Evolutionary conservation across 228 moss, liverwort and hornwort species (phyloP).

Genomic region (Sphagnum magellanicum): DNA sequence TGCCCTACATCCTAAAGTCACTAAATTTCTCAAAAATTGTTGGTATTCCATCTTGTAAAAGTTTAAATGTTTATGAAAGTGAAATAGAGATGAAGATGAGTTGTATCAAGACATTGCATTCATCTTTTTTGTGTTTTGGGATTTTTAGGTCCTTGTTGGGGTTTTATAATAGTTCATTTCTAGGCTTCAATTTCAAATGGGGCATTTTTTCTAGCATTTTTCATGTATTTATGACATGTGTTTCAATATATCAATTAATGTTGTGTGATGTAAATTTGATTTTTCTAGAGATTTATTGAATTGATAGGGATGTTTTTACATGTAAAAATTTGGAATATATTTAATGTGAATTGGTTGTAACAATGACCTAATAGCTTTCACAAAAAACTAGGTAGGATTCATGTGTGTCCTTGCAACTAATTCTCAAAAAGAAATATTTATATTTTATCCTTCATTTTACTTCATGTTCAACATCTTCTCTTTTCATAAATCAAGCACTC

Average conservation of each 20-base stretch:
- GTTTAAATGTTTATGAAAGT: no score
- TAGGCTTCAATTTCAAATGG: slow-evolving; percentile 99
- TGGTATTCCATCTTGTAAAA: no score
- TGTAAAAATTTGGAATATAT: slow-evolving; percentile 96
- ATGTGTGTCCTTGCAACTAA: background rate
- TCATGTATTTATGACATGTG: background rate
- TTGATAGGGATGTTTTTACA: background rate
- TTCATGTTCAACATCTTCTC: background rate
- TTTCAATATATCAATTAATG: background rate
- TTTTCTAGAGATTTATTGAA: background rate
- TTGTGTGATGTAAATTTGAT: background rate
- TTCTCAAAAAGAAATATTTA: background rate
- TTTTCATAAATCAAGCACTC: background rate
- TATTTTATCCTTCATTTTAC: background rate
- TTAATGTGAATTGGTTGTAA: slow-evolving; percentile 84
- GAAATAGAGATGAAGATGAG: no score
- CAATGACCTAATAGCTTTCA: slow-evolving; percentile 79
- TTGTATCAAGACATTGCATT: no score
- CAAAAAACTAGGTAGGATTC: slow-evolving; percentile 57
- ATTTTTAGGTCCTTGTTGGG: background rate
- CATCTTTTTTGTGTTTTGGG: no score
- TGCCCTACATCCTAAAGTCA: no score
- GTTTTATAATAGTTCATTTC: slow-evolving; percentile 72
- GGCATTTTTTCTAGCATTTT: slow-evolving; percentile 82
- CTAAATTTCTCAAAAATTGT: no score